Percentiles rank a stretch among this genome's conserved stretches.
Conservation (phyloP, 306 rosid genomes). For the Biancaea sappan region DNA sequence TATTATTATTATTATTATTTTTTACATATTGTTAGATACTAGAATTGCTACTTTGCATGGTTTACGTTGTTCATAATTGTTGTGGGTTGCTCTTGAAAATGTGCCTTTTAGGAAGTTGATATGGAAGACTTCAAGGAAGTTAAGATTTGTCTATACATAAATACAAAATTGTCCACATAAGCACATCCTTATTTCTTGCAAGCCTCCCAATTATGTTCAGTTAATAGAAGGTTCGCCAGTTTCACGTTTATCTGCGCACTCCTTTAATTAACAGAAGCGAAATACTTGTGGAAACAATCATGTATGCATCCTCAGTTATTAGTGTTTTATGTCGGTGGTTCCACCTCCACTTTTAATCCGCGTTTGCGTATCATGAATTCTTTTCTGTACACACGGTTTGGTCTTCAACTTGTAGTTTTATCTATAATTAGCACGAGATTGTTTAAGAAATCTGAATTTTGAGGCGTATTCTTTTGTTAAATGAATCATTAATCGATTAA, state of each 20-base stretch:
- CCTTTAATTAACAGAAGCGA: not conserved
- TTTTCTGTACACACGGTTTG: not conserved
- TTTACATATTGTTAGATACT: not conserved
- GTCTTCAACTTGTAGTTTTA: not conserved
- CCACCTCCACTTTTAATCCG: not conserved
- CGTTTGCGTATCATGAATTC: not conserved
- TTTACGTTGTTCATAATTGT: not conserved
- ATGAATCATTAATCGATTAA: not conserved
- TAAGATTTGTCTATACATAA: not conserved
- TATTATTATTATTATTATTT: too few relatives aligned
- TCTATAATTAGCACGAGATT: not conserved
- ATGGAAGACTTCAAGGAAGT: not conserved
- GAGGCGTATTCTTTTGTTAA: not conserved
- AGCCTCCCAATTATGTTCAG: too few relatives aligned
- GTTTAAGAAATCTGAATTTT: not conserved
- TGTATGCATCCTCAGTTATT: not conserved
- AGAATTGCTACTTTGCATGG: conserved; percentile 6
- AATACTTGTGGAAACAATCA: not conserved
- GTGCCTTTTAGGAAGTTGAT: not conserved
- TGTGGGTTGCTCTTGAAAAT: conserved; percentile 13
- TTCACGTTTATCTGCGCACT: not conserved
- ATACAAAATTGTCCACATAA: too few relatives aligned
- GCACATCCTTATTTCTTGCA: too few relatives aligned
- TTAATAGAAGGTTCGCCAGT: not conserved
- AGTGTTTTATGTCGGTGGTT: not conserved